Percentiles rank a stretch among this genome's conserved stretches.
Conservation (phyloP, 768 basidiomycete genomes). For the Termitomyces sp. region DNA sequence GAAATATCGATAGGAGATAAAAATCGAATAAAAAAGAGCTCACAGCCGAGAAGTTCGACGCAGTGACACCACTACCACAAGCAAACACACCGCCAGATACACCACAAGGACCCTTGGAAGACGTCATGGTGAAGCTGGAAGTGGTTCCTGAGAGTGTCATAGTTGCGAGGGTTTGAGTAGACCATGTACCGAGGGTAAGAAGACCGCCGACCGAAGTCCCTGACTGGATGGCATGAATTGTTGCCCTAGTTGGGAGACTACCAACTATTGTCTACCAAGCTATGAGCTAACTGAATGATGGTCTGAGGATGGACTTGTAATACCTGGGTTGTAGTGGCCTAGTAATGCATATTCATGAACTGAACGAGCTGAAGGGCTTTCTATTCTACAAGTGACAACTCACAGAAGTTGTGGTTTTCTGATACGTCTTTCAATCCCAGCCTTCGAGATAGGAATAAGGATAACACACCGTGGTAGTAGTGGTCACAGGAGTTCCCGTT, state of each 20-base stretch:
- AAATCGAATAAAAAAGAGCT: slow-evolving; percentile 16
- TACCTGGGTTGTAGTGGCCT: slow-evolving; percentile 15
- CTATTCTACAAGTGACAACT: neutral
- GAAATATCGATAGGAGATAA: neutral
- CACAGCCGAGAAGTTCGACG: slow-evolving; percentile 49
- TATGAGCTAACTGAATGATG: neutral
- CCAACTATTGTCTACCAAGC: slow-evolving; percentile 10
- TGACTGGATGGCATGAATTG: slow-evolving; percentile 35
- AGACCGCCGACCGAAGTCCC: slow-evolving; percentile 43
- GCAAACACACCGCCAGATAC: slow-evolving; percentile 39
- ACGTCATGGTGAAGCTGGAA: slow-evolving; percentile 51
- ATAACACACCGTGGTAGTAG: slow-evolving; percentile 16
- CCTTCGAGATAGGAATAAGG: neutral
- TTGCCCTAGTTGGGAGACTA: slow-evolving; percentile 40
- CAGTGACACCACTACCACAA: slow-evolving; percentile 47
- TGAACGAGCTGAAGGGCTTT: neutral
- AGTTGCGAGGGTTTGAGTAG: slow-evolving; percentile 55
- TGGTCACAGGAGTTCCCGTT: slow-evolving; percentile 21
- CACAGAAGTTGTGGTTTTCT: slow-evolving; percentile 15
- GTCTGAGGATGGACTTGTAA: neutral
- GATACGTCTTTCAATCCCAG: neutral
- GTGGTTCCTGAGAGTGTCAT: slow-evolving; percentile 43
- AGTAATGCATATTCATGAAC: neutral
- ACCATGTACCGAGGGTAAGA: slow-evolving; percentile 53
- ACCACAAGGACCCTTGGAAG: slow-evolving; percentile 55